These are phyloP conservation scores for Diaporthe sp. DNA, from an alignment of 2,329 filamentous ascomycete species.

Conservation along the genomic window DNA sequence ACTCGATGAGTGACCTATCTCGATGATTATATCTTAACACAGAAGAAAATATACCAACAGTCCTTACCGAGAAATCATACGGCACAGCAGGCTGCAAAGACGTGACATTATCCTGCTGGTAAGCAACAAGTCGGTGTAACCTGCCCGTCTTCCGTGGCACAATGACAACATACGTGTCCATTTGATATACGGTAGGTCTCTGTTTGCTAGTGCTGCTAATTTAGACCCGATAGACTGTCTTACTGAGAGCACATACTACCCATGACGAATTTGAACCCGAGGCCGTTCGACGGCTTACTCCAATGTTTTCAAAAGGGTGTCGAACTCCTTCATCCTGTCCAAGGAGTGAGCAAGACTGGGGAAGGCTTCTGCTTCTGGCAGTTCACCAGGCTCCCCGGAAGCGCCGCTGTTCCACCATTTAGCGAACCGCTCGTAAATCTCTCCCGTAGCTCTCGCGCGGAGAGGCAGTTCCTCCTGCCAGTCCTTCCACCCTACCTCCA, in stretches of 20 bases:
- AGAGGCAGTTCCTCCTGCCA: constrained; percentile 53
- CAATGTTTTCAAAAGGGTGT: neutral
- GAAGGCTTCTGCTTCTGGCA: constrained; percentile 21
- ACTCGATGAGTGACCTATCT: neutral
- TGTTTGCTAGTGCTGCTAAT: neutral
- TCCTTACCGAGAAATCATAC: constrained; percentile 33
- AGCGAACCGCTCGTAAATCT: constrained; percentile 63
- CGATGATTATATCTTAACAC: neutral
- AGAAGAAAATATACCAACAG: constrained; percentile 41
- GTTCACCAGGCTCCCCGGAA: neutral
- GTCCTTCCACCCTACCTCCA: constrained; percentile 52
- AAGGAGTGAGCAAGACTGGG: constrained; percentile 24
- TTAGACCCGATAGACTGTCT: too few species aligned
- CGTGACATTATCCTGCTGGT: neutral
- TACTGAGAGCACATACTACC: neutral
- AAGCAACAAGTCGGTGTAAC: neutral
- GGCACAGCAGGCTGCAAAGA: neutral
- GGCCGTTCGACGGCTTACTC: neutral
- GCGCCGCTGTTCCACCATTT: constrained; percentile 24
- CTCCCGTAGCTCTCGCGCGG: constrained; percentile 57
- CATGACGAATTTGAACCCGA: neutral
- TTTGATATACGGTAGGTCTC: neutral
- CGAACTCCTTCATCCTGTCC: constrained; percentile 14
- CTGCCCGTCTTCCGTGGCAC: too few species aligned
- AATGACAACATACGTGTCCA: neutral